Evolutionary conservation across 2,329 filamentous ascomycete genomes (phyloP).

Genomic region (Dactylonectria estremocensis): DNA sequence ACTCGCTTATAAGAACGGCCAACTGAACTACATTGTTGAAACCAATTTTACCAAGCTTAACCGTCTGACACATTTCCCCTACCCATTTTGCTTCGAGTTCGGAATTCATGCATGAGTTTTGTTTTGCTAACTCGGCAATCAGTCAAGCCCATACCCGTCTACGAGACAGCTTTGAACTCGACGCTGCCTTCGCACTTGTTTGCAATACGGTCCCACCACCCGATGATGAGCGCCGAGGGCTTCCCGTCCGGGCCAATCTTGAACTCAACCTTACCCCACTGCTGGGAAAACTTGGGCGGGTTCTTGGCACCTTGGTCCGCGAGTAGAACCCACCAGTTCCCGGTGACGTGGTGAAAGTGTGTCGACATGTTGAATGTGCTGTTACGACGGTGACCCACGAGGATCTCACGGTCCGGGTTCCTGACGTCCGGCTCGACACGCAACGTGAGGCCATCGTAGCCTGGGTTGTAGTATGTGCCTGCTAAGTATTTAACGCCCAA

Average conservation of each 20-base stretch:
- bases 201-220: slow-evolving; percentile 28
- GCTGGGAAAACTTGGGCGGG: slow-evolving; percentile 4
- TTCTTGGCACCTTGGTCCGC: slow-evolving; percentile 5
- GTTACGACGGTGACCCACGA: slow-evolving; percentile 45
- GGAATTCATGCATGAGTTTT: slow-evolving; percentile 24
- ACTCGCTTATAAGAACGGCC: slow-evolving; percentile 75
- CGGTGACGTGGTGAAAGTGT: slow-evolving; percentile 48
- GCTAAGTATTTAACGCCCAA: slow-evolving; percentile 52
- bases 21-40: slow-evolving; percentile 75
- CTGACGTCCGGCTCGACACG: slow-evolving; percentile 30
- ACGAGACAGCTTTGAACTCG: slow-evolving; percentile 29
- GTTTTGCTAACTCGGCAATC: slow-evolving; percentile 44
- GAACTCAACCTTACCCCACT: slow-evolving; percentile 34
- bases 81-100: slow-evolving; percentile 27
- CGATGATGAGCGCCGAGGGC: slow-evolving; percentile 28
- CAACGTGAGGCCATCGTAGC: slow-evolving; percentile 53
- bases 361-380: slow-evolving; percentile 43
- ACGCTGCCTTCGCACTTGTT: slow-evolving; percentile 31
- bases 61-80: slow-evolving; percentile 66
- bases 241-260: slow-evolving; percentile 36
- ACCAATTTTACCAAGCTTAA: slow-evolving; percentile 74
- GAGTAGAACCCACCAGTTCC: slow-evolving; percentile 47
- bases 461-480: slow-evolving; percentile 62
- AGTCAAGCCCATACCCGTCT: slow-evolving; percentile 22
- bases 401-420: slow-evolving; percentile 33